Conservation (phyloP, 78 protist species). For the Pigoraptor vietnamica region DNA sequence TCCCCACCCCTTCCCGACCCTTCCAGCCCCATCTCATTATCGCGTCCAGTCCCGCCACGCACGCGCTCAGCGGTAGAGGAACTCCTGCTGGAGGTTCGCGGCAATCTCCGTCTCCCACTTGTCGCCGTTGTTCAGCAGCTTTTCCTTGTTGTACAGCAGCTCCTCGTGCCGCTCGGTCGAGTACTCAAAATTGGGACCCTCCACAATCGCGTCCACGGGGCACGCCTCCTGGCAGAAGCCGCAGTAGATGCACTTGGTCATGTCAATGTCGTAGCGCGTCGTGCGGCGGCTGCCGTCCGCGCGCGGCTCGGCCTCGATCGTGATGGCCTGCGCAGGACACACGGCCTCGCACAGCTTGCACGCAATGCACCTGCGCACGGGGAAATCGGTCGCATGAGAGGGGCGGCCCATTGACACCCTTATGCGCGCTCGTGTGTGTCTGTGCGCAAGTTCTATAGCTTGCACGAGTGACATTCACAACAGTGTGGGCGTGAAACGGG, state of each 20-base stretch:
- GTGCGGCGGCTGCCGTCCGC: constrained; percentile 85
- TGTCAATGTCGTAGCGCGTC: constrained; percentile 83
- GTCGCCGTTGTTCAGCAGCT: constrained; percentile 81
- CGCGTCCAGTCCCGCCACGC: no score
- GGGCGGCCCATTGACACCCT: no score
- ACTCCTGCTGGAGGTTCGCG: constrained; percentile 63
- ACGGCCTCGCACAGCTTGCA: constrained; percentile 89
- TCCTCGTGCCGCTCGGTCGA: constrained; percentile 77
- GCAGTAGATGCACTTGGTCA: constrained; percentile 93
- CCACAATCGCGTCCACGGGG: constrained; percentile 93
- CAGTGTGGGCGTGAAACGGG: neutral
- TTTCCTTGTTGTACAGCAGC: constrained; percentile 61
- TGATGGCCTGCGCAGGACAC: constrained; percentile 93
- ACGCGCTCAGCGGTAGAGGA: constrained; percentile 58
- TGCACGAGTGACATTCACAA: no score
- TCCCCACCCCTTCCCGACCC: no score
- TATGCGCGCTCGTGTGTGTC: neutral
- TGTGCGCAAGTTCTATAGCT: neutral
- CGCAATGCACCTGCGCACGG: constrained; percentile 68
- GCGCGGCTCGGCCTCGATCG: constrained; percentile 88
- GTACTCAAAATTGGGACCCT: constrained; percentile 90
- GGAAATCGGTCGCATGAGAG: no score
- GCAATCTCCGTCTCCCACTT: constrained; percentile 89
- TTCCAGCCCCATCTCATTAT: no score
- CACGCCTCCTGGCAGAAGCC: constrained; percentile 86